Evolutionary conservation across 2,329 filamentous ascomycete genomes (phyloP), one percentile per base, ranked within the genome.

Genomic region (Albifimbria verrucaria): DNA sequence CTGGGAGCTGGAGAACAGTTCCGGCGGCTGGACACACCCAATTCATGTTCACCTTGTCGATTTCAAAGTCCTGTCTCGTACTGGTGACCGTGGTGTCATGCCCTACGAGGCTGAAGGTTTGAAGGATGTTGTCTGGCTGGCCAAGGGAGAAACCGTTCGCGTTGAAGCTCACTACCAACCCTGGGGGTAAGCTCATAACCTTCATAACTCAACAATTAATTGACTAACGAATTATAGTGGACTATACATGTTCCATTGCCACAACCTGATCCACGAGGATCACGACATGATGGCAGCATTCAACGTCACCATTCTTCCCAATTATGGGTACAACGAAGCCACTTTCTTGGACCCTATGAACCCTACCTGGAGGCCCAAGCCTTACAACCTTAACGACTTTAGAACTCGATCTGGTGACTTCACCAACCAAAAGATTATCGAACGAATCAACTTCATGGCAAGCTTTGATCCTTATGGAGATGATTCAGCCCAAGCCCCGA

Each of bases 41-140:
- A 48, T 48, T n/a, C 46, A 48, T 20, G 46, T 48, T 3, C 46
- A 48, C 7, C 26, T 48, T 5, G 46, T 48, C 5, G 46, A 48
- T 21, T 32, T 48, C 17, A 24, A 20, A 9, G 25, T 48, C 21
- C 32, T 48, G 7, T 48, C 46, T 7, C 46, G 46, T 20, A n/a
- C 11, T 15, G 25, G 17, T 7, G 25, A n/a, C 21, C 46, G 46
- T 5, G 25, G 18, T 15, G 46, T 48, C 15, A n/a, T 28, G 46
- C 46, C 46, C 12, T 48, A 48, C 21, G 46, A 48, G 26, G 24
- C 46, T 7, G 42, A 21, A 21, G 46, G 46, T 20, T 26, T 48
- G 12, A 48, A 48, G 46, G 46, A 48, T 36, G 46, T 48, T 21
- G 46, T 48, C n/a, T 48, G 46, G 46, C 46, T 48, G 12, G 46